Percentiles rank a stretch among this genome's conserved stretches.
Conservation (phyloP, 768 basidiomycete species). For the Austroboletus eburneus region DNA sequence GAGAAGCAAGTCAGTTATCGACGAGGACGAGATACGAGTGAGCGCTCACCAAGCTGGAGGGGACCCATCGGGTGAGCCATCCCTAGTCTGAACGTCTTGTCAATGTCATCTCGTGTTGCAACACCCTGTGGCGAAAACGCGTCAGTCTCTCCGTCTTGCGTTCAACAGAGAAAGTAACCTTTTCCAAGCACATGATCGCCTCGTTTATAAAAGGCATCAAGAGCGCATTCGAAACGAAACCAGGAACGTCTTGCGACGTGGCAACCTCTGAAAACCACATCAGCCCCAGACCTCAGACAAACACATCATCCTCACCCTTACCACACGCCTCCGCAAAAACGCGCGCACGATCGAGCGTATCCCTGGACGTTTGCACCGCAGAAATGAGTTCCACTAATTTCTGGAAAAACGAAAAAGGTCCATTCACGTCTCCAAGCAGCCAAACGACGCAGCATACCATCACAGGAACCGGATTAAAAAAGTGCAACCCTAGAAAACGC, state of each 20-base stretch:
- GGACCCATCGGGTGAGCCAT: constrained; percentile 98
- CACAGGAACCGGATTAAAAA: constrained; percentile 96
- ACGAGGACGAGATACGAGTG: background rate
- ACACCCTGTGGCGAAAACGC: constrained; percentile 52
- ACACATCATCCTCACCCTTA: constrained; percentile 52
- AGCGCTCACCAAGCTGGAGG: constrained; percentile 64
- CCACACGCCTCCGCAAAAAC: constrained; percentile 85
- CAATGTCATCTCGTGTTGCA: constrained; percentile 93
- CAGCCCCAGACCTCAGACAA: constrained; percentile 65
- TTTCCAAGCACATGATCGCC: constrained; percentile 92
- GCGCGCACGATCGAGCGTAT: constrained; percentile 71
- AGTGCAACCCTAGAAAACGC: constrained; percentile 53
- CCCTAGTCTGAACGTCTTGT: constrained; percentile 88
- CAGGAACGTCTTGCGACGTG: constrained; percentile 86
- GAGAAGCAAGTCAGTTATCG: constrained; percentile 4
- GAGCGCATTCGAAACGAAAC: constrained; percentile 91
- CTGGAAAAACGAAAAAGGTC: constrained; percentile 33
- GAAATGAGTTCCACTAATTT: constrained; percentile 96
- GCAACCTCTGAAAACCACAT: constrained; percentile 66
- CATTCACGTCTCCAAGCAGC: background rate
- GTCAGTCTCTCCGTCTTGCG: background rate
- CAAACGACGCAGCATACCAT: constrained; percentile 54
- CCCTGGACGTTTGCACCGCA: constrained; percentile 81
- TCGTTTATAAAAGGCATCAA: constrained; percentile 99
- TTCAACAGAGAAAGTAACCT: constrained; percentile 39